Base-by-base conservation (phyloP, 1,284 basidiomycete genomes). In the Ganoderma resinaceum region DNA sequence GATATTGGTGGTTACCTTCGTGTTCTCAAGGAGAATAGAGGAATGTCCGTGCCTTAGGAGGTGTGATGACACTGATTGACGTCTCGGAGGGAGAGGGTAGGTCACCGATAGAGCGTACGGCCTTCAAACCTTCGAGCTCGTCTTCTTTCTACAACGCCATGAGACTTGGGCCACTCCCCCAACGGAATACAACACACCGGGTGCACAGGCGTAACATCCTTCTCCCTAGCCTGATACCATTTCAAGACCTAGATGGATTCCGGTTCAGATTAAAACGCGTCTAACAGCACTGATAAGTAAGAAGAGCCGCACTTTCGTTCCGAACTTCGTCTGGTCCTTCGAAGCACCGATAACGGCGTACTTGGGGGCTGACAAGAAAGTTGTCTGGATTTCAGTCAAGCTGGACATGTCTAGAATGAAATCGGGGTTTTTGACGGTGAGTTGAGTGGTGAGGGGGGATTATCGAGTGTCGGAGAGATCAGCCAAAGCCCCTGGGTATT, bases 331-430 rank as follows among this genome's bases (percentile, higher is more conserved):
- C 74, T 87, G 85, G 78, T 94, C 90, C 72, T 90, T 93, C 49
- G 91, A 94, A 5, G 93, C 93, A 52, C 93, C 93, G 16, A 94
- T 87, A 40, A 95, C 93, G 42, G 92, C 93, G 69, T 86, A 95
- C 66, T 83, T 78, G 5, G 88, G 82, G 20, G 88, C 86, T 2
- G 86, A 84, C 46, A 94, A 77, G 79, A 95, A 95, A 52, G 78
- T 75, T 68, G 84, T 86, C 78, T 92, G 85, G 63, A 86, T 81
- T 49, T 80, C 76, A 62, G 71, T 66, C 18, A 73, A 61, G 35
- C 74, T 77, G 46, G 73, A 60, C 76, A 79, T 78, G 46, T 59
- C 42, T 72, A 35, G 46, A n/a, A 58, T 1, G 6, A 37, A n/a
- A 33, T 0, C 46, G 49, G 67, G 12, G 18, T 26, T 35, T 26